A percentile compares a stretch with the other conserved stretches of the same genome.
phyloP scores from a whole-genome alignment of 2,329 filamentous ascomycete species.

The Beauveria sp. region DNA sequence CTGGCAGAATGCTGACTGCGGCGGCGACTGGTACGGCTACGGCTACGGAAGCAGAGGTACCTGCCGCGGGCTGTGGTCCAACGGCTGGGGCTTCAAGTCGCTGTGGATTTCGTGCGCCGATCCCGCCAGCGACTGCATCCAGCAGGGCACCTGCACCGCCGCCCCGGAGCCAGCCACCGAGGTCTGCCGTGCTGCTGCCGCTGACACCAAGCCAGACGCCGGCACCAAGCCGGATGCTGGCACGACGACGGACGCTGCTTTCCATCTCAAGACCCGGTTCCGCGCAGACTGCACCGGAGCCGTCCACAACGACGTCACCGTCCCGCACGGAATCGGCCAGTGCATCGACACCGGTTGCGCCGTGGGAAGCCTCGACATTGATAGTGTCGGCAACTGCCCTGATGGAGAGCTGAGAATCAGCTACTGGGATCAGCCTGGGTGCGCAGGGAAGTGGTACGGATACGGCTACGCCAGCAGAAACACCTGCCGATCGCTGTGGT shows the following conservation, averaged over 20 bases:
- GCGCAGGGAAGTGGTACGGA: not conserved
- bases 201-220: no score
- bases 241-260: not conserved
- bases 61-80: not conserved
- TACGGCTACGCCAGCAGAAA: conserved; percentile 1
- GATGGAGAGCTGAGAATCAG: not conserved
- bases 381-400: not conserved
- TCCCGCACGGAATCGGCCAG: not conserved
- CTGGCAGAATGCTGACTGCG: not conserved
- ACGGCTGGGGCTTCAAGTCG: not conserved
- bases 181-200: no score
- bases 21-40: conserved; percentile 4
- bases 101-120: not conserved
- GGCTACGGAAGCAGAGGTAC: not conserved
- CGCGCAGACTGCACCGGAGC: not conserved
- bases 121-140: not conserved
- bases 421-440: not conserved
- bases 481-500: not conserved
- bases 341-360: not conserved
- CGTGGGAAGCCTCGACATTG: not conserved
- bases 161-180: not conserved
- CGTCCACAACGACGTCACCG: not conserved
- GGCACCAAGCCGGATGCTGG: not conserved
- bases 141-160: not conserved
- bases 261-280: not conserved